A percentile compares a stretch with the other conserved stretches of the same genome.
Conservation (phyloP, 345 rosid species). For the Angophora floribunda region DNA sequence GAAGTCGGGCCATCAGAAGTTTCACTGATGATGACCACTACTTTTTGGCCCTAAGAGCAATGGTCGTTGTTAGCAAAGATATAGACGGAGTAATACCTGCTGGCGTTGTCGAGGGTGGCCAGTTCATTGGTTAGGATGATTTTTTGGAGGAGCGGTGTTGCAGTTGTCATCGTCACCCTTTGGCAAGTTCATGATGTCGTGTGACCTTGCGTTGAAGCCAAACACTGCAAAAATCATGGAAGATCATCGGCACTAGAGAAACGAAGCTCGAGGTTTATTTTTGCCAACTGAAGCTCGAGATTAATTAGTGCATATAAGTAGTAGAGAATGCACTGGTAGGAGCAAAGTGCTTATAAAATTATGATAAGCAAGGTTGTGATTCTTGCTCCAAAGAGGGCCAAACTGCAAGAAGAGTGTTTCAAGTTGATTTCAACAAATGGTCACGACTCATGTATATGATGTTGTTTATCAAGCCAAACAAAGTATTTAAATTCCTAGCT, state of each 20-base stretch:
- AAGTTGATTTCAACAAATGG: not conserved
- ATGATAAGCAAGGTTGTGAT: not conserved
- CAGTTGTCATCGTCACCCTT: accelerated
- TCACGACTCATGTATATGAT: not conserved
- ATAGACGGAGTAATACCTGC: accelerated
- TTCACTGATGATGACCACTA: not conserved
- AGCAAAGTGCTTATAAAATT: not conserved
- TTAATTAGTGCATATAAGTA: not conserved
- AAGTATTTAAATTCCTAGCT: not conserved
- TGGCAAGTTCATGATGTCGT: accelerated
- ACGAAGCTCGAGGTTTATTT: not conserved
- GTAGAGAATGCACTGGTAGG: not conserved
- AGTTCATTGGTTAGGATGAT: not conserved
- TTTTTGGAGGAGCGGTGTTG: not conserved
- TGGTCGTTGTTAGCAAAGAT: not conserved
- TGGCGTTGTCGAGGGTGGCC: accelerated
- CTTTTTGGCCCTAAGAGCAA: not conserved
- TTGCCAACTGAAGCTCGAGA: not conserved
- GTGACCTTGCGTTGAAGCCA: not conserved
- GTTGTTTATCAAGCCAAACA: not conserved
- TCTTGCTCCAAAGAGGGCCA: not conserved
- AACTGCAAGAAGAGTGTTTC: not conserved
- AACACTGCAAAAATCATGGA: not conserved
- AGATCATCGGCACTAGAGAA: accelerated
- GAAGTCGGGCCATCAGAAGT: not conserved